These are phyloP conservation scores for Nothophoma quercina DNA, from an alignment of 2,329 filamentous ascomycete genomes.

Conservation along the genomic window DNA sequence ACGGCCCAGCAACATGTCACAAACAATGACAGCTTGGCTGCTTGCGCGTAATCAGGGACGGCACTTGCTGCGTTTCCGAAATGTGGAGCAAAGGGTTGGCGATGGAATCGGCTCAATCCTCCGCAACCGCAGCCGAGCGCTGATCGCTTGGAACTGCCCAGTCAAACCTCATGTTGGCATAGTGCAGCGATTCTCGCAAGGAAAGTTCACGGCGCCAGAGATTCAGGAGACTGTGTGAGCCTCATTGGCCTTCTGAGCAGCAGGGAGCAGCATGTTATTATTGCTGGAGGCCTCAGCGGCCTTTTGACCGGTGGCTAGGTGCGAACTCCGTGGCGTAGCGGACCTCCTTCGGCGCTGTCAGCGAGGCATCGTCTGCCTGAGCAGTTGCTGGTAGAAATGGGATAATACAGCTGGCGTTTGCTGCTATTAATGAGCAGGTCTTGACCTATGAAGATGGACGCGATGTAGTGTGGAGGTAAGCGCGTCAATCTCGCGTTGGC, in stretches of 20 bases:
- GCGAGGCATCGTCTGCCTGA: background rate
- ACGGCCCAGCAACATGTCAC: slow-evolving; percentile 4
- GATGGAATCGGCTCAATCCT: slow-evolving; percentile 1
- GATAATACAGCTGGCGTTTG: background rate
- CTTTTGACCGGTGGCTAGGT: background rate
- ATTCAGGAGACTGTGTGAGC: background rate
- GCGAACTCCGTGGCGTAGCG: background rate
- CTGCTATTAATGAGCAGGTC: background rate
- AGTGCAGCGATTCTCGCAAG: background rate
- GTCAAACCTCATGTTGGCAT: slow-evolving; percentile 6
- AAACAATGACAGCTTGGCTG: slow-evolving; percentile 20
- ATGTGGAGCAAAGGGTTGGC: slow-evolving; percentile 16
- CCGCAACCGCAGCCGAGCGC: slow-evolving; percentile 19
- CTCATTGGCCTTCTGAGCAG: background rate
- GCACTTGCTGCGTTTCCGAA: slow-evolving; percentile 22
- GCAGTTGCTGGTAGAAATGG: background rate
- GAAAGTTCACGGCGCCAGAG: background rate
- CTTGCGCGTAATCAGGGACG: slow-evolving; percentile 19
- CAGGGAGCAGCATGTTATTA: background rate
- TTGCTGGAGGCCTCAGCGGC: background rate
- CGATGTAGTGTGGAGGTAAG: background rate
- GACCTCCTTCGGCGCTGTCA: background rate
- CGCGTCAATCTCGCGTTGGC: slow-evolving; percentile 8
- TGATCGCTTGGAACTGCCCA: slow-evolving; percentile 12
- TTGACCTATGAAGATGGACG: too few relatives aligned